These are phyloP conservation scores for Pulveroboletus frians DNA, from an alignment of 768 basidiomycete genomes.

Conservation along the genomic window DNA sequence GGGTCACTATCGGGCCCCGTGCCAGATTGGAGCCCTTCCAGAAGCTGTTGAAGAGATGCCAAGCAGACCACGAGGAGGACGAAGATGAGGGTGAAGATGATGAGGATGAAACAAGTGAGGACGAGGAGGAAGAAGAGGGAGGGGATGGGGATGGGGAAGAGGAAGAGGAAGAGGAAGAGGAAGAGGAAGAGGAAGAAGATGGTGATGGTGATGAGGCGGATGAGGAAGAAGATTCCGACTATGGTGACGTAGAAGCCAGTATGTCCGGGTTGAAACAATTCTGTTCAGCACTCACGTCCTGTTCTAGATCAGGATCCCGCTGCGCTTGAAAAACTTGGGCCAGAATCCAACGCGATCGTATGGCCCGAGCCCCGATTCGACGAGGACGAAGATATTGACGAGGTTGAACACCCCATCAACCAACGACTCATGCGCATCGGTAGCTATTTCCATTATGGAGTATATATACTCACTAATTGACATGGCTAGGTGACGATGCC, in stretches of 20 bases:
- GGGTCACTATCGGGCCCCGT: slow-evolving; percentile 71
- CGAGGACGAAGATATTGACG: slow-evolving; percentile 59
- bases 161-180: slow-evolving; percentile 27
- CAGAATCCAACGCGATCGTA: slow-evolving; percentile 68
- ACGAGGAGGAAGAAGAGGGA: slow-evolving; percentile 23
- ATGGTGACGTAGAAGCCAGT: slow-evolving; percentile 67
- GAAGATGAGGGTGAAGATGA: slow-evolving; percentile 15
- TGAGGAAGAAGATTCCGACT: slow-evolving; percentile 48
- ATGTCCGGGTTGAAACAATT: slow-evolving; percentile 20
- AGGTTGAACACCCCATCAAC: slow-evolving; percentile 61
- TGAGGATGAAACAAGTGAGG: slow-evolving; percentile 11
- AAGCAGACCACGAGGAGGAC: slow-evolving; percentile 25
- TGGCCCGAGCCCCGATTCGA: slow-evolving; percentile 68
- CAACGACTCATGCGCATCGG: slow-evolving; percentile 74
- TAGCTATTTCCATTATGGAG: slow-evolving; percentile 18
- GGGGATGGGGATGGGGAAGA: slow-evolving; percentile 35
- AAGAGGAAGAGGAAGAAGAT: slow-evolving; percentile 27
- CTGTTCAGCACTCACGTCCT: neutral
- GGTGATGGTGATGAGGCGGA: slow-evolving; percentile 37
- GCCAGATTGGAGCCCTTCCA: slow-evolving; percentile 65
- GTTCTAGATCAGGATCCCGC: slow-evolving; percentile 45
- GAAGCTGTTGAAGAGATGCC: slow-evolving; percentile 57
- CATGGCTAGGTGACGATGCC: slow-evolving; percentile 45
- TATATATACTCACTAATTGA: slow-evolving; percentile 1
- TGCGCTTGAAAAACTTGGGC: slow-evolving; percentile 50